Evolutionary conservation across 1,284 basidiomycete species (phyloP).

Genomic region (Takashimella koratensis): DNA sequence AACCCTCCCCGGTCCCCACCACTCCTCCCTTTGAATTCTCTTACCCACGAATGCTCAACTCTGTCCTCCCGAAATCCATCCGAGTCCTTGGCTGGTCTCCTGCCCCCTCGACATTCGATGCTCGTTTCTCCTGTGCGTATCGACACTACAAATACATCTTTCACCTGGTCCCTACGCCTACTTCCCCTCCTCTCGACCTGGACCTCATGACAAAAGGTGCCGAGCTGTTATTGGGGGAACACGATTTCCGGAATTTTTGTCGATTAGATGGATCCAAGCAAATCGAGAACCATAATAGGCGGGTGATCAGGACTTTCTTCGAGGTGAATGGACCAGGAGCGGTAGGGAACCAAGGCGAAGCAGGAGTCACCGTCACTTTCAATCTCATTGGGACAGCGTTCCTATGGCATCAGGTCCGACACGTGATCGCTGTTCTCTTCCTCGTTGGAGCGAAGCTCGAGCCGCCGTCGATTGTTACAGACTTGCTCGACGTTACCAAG

Average conservation of each 20-base stretch:
- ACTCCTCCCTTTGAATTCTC: constrained; percentile 59
- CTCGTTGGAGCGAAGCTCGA: constrained; percentile 83
- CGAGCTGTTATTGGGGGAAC: constrained; percentile 70
- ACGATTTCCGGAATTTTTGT: constrained; percentile 95
- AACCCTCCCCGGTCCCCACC: constrained; percentile 2
- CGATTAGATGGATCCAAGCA: constrained; percentile 94
- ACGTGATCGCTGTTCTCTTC: constrained; percentile 91
- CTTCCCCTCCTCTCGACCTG: constrained; percentile 60
- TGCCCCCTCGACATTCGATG: constrained; percentile 73
- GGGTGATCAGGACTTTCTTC: constrained; percentile 39
- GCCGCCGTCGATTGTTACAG: constrained; percentile 63
- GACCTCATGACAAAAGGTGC: constrained; percentile 75
- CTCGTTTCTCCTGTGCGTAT: constrained; percentile 79
- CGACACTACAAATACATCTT: constrained; percentile 99
- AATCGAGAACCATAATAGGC: constrained; percentile 59
- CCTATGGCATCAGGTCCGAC: constrained; percentile 94
- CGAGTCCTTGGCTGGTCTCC: constrained; percentile 95
- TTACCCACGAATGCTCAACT: constrained; percentile 80
- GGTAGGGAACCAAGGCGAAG: neutral
- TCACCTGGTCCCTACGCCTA: constrained; percentile 44
- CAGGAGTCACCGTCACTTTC: constrained; percentile 59
- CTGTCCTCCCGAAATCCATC: constrained; percentile 83
- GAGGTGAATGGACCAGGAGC: constrained; percentile 21
- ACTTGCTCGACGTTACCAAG: constrained; percentile 63
- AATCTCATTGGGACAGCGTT: constrained; percentile 88